phyloP scores from a whole-genome alignment of 1,139 yeast species.

The Nematodospora anomalae region DNA sequence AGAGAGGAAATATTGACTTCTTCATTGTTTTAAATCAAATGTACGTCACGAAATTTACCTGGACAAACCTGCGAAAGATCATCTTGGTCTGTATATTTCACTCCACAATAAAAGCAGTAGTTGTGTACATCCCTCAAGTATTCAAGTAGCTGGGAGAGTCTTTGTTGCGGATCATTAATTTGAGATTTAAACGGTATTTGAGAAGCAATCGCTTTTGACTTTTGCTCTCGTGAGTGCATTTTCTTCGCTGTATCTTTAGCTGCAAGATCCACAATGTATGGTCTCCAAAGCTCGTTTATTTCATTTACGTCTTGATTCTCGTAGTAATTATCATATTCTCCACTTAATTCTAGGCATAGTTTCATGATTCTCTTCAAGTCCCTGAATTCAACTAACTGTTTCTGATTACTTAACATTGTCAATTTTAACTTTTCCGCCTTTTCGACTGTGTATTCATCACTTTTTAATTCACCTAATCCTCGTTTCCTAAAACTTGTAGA shows the following conservation, averaged over 20 bases:
- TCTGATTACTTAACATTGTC: background rate
- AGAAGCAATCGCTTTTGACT: background rate
- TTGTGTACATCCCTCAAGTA: constrained; percentile 22
- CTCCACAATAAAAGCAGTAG: constrained; percentile 36
- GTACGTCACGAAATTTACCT: constrained; percentile 18
- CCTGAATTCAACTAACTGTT: constrained; percentile 3
- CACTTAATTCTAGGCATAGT: constrained; percentile 28
- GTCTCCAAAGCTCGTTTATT: constrained; percentile 27
- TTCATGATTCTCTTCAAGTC: constrained; percentile 20
- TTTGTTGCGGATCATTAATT: constrained; percentile 6
- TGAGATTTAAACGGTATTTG: constrained; percentile 1
- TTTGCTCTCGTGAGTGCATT: constrained; percentile 1
- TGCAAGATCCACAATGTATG: constrained; percentile 15
- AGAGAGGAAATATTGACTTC: constrained; percentile 17
- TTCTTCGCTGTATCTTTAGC: background rate
- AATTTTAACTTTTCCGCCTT: constrained; percentile 5
- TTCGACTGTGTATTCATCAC: constrained; percentile 1
- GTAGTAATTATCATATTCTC: constrained; percentile 20
- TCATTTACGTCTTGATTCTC: constrained; percentile 10
- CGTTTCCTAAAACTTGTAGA: constrained; percentile 8
- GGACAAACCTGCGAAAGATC: constrained; percentile 22
- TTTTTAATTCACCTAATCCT: constrained; percentile 13
- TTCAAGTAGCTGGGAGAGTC: constrained; percentile 13
- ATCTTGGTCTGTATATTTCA: constrained; percentile 14
- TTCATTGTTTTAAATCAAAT: constrained; percentile 12